A percentile compares a stretch with the other conserved stretches of the same genome.
Evolutionary conservation across 345 rosid genomes (phyloP).

Genomic region (Lepidium didymum): DNA sequence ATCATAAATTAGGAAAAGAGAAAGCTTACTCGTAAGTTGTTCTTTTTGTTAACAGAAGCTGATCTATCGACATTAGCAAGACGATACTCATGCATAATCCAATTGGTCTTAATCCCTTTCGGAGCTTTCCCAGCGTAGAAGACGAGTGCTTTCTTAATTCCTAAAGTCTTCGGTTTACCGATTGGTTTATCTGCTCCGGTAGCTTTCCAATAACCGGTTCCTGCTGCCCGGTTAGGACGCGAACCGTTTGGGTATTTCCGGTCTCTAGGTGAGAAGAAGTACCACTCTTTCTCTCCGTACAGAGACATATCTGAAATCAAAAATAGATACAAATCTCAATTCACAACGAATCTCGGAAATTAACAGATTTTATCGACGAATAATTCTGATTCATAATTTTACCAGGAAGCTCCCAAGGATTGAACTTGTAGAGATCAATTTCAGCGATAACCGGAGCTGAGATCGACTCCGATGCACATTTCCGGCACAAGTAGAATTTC

Average conservation of each 20-base stretch:
- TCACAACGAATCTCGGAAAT: not conserved
- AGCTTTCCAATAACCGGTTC: slow-evolving; percentile 89
- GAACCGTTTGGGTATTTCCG: slow-evolving; percentile 89
- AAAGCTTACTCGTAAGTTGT: slow-evolving; percentile 54
- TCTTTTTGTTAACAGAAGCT: slow-evolving; percentile 46
- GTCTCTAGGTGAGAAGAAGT: slow-evolving; percentile 84
- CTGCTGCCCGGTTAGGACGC: slow-evolving; percentile 87
- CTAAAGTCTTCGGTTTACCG: slow-evolving; percentile 72
- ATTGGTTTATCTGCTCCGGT: slow-evolving; percentile 95
- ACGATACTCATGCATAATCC: slow-evolving; percentile 99
- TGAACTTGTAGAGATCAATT: slow-evolving; percentile 80
- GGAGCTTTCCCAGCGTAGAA: slow-evolving; percentile 96
- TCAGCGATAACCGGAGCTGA: slow-evolving; percentile 78
- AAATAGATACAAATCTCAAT: not conserved
- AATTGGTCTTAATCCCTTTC: slow-evolving; percentile 70
- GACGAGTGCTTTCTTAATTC: slow-evolving; percentile 82
- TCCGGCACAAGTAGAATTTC: slow-evolving; percentile 60
- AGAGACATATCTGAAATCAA: slow-evolving; percentile 48
- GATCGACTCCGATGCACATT: slow-evolving; percentile 53
- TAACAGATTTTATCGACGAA: not conserved
- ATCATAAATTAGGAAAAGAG: not conserved
- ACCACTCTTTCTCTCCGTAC: slow-evolving; percentile 95
- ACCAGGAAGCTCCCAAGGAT: slow-evolving; percentile 99
- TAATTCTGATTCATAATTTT: not conserved
- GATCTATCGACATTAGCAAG: slow-evolving; percentile 83